Evolutionary conservation across 2,329 filamentous ascomycete species (phyloP).

Genomic region (Biscogniauxia mediterranea): DNA sequence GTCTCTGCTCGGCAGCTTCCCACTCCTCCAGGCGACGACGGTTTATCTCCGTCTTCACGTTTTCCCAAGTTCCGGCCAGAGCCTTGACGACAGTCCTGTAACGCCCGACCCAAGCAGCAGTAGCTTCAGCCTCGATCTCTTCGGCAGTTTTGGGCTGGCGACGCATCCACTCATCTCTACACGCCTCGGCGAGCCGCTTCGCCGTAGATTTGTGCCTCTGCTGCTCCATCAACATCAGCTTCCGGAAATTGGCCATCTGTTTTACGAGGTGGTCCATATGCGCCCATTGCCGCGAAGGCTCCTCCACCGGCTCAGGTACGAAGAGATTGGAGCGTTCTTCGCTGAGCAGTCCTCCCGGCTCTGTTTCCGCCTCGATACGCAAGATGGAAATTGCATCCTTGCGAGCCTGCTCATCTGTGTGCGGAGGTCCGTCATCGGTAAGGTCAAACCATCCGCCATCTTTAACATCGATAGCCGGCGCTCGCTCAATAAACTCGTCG

Average conservation of each 20-base stretch:
- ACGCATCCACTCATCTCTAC: slow-evolving; percentile 70
- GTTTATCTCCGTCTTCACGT: slow-evolving; percentile 61
- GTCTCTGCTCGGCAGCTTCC: slow-evolving; percentile 63
- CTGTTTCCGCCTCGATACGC: slow-evolving; percentile 68
- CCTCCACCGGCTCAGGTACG: slow-evolving; percentile 67
- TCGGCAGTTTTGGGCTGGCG: slow-evolving; percentile 75
- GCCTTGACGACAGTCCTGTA: slow-evolving; percentile 70
- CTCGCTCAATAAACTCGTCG: slow-evolving; percentile 55
- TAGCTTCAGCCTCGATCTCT: slow-evolving; percentile 77
- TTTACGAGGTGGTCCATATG: slow-evolving; percentile 81
- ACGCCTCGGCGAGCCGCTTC: slow-evolving; percentile 76
- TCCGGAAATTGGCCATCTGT: slow-evolving; percentile 77
- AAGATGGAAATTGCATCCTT: slow-evolving; percentile 69
- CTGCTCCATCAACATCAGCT: slow-evolving; percentile 76
- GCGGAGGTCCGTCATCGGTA: slow-evolving; percentile 54
- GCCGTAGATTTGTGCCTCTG: slow-evolving; percentile 73
- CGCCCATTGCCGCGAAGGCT: slow-evolving; percentile 78
- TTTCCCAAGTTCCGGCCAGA: slow-evolving; percentile 60
- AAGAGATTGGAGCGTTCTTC: slow-evolving; percentile 68
- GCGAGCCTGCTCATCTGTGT: slow-evolving; percentile 60
- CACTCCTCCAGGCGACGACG: slow-evolving; percentile 57
- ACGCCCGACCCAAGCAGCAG: slow-evolving; percentile 61
- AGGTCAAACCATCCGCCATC: slow-evolving; percentile 55
- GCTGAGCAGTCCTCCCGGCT: slow-evolving; percentile 74
- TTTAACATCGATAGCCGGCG: slow-evolving; percentile 51